Conservation (phyloP, 805 yeast genomes). For the Wickerhamiella hasegawae region DNA sequence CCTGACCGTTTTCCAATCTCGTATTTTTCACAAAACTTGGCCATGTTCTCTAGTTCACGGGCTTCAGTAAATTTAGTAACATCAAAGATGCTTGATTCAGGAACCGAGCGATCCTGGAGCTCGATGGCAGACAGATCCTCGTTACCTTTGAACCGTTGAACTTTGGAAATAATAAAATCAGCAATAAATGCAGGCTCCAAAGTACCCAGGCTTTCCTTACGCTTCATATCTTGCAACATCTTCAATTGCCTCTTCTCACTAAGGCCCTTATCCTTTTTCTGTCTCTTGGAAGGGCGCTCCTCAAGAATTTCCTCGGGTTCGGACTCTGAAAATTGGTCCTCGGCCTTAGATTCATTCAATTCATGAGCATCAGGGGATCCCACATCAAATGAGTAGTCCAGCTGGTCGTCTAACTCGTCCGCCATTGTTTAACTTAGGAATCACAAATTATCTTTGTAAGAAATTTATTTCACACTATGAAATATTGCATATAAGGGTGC, state of each 20-base stretch:
- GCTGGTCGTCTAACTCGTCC: conserved; percentile 68
- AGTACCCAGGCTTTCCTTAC: conserved; percentile 38
- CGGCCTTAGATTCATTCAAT: conserved; percentile 12
- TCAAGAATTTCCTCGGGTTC: conserved; percentile 7
- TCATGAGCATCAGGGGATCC: conserved; percentile 26
- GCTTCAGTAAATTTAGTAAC: conserved; percentile 40
- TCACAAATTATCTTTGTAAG: not conserved
- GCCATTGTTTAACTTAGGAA: conserved; percentile 3
- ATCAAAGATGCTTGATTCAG: conserved; percentile 40
- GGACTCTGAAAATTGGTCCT: conserved; percentile 12
- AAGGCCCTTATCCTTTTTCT: conserved; percentile 15
- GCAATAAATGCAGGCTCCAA: conserved; percentile 45
- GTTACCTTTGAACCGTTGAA: conserved; percentile 34
- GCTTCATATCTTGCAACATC: conserved; percentile 22
- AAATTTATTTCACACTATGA: not conserved
- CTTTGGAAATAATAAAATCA: conserved; percentile 46
- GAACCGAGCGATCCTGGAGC: conserved; percentile 45
- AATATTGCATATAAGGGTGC: not conserved
- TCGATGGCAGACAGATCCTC: conserved; percentile 63
- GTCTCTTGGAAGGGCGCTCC: conserved; percentile 7
- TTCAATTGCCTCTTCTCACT: conserved; percentile 11
- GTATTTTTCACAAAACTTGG: conserved; percentile 29
- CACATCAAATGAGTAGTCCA: conserved; percentile 39
- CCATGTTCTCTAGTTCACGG: conserved; percentile 40
- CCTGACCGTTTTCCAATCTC: conserved; percentile 21